Percentiles rank a stretch among this genome's conserved stretches.
phyloP scores from a whole-genome alignment of 2,329 filamentous ascomycete genomes.

The Alternaria triticina region DNA sequence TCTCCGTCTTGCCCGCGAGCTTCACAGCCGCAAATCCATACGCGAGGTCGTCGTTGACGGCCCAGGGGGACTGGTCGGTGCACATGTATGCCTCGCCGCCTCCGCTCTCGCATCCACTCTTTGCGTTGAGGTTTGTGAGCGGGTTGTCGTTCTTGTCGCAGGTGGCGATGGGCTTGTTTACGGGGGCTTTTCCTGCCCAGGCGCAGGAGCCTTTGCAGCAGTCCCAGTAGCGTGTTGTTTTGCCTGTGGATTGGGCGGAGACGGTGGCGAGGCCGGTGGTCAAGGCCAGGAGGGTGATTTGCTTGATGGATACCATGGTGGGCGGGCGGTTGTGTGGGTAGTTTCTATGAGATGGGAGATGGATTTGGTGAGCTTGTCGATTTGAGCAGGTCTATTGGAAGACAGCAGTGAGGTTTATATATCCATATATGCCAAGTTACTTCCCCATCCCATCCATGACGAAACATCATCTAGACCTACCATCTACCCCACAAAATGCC shows the following conservation, averaged over 20 bases:
- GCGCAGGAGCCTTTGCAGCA: slow-evolving; percentile 75
- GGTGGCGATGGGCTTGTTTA: slow-evolving; percentile 59
- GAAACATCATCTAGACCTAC: background rate
- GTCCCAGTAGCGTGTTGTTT: slow-evolving; percentile 56
- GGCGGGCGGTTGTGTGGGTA: background rate
- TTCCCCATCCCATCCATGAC: background rate
- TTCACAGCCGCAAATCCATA: slow-evolving; percentile 71
- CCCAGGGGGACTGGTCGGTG: slow-evolving; percentile 67
- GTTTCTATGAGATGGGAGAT: background rate
- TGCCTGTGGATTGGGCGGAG: slow-evolving; percentile 37
- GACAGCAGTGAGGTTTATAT: slow-evolving; percentile 4
- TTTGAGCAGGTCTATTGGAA: background rate
- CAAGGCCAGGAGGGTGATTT: slow-evolving; percentile 35
- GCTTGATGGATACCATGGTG: slow-evolving; percentile 39
- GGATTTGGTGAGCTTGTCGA: background rate
- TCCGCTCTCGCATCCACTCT: slow-evolving; percentile 61
- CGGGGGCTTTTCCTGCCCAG: slow-evolving; percentile 63
- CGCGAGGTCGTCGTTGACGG: slow-evolving; percentile 62
- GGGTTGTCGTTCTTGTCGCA: slow-evolving; percentile 65
- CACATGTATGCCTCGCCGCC: slow-evolving; percentile 63
- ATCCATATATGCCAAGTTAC: background rate
- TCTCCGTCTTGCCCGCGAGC: slow-evolving; percentile 61
- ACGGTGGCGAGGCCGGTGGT: slow-evolving; percentile 33
- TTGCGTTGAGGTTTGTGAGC: slow-evolving; percentile 58
- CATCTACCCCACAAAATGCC: slow-evolving; percentile 6